Evolutionary conservation across 495 filamentous ascomycete genomes (phyloP).

Genomic region (Cairneyella variabilis): DNA sequence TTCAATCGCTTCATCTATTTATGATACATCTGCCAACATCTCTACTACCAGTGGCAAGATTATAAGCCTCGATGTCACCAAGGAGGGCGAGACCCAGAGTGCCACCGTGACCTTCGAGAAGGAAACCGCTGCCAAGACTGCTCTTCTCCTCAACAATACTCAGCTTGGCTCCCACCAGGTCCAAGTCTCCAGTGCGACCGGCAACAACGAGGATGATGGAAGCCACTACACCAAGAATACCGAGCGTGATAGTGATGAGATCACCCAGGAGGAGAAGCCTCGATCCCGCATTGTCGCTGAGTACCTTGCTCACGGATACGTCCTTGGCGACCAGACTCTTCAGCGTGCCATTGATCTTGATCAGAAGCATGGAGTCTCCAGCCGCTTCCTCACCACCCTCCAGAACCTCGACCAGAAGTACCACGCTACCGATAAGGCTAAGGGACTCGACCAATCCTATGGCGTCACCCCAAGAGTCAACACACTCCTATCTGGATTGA

Average conservation of each 20-base stretch:
- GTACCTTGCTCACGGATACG: constrained; percentile 92
- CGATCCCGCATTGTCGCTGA: constrained; percentile 89
- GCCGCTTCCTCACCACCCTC: constrained; percentile 70
- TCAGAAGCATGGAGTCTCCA: constrained; percentile 81
- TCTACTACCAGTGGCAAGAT: constrained; percentile 75
- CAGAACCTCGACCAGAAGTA: constrained; percentile 74
- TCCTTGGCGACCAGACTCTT: constrained; percentile 77
- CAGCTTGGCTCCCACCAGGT: constrained; percentile 81
- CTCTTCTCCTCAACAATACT: constrained; percentile 93
- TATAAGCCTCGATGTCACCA: constrained; percentile 69
- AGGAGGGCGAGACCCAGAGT: constrained; percentile 62
- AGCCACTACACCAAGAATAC: constrained; percentile 39
- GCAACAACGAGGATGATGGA: constrained; percentile 61
- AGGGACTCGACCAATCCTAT: constrained; percentile 70
- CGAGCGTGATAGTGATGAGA: constrained; percentile 57
- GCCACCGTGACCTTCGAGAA: constrained; percentile 96
- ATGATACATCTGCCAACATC: neutral
- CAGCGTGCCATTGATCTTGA: constrained; percentile 84
- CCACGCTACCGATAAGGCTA: constrained; percentile 74
- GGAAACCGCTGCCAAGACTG: constrained; percentile 90
- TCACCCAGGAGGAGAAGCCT: constrained; percentile 94
- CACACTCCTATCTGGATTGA: constrained; percentile 61
- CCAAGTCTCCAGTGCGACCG: constrained; percentile 64
- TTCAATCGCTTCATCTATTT: neutral
- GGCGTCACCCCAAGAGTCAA: constrained; percentile 64